Base-by-base conservation (phyloP, 1,139 yeast genomes). In the Lodderomyces parapsilosis region DNA sequence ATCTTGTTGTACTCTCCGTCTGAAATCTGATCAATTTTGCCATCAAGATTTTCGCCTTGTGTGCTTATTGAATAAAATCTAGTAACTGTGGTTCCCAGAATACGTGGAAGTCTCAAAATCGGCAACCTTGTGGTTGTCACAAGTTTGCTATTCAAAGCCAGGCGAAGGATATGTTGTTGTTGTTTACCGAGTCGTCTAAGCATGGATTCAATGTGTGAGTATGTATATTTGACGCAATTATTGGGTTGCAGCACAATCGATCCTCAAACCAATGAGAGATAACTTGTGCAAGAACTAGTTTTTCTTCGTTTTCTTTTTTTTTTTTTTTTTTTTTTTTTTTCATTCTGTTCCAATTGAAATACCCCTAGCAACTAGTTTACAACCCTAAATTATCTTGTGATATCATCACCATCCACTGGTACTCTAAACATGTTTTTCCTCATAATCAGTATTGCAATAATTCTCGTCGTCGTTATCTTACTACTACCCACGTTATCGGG, bases 1-100 rank as follows among this genome's bases (percentile, higher is more conserved):
- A 71, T 57, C 20, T 60, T 59, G 55, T 83, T 86, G 62, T 84
- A 90, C 45, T 80, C 73, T 34, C 69, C 68, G 4, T 62, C 54
- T 1, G 78, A 58, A 25, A 85, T 45, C 1, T 66, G 52, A 46
- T 71, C 74, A 22, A 84, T 76, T 47, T 75, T 74, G 31, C 63
- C 63, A 17, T 81, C 83, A 14, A 83, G 63, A 9, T 58, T 58
- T 31, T 71, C 66, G 13, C 90, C 90, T 43, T 66, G 71, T 0
- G 85, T 80, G 39, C 65, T 58, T 9, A 65, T 36, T 4, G 63
- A 59, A 42, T 56, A 60, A 3, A 40, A 13, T 45, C 62, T 51
- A 19, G 27, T 11, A 15, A 13, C 15, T 30, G 33, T 15, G 19
- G 19, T n/a, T 18, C 15, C 5, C 31, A 27, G 31, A 13, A 10